phyloP scores from a whole-genome alignment of 148 eudicot species.

The Nyssa sinensis region DNA sequence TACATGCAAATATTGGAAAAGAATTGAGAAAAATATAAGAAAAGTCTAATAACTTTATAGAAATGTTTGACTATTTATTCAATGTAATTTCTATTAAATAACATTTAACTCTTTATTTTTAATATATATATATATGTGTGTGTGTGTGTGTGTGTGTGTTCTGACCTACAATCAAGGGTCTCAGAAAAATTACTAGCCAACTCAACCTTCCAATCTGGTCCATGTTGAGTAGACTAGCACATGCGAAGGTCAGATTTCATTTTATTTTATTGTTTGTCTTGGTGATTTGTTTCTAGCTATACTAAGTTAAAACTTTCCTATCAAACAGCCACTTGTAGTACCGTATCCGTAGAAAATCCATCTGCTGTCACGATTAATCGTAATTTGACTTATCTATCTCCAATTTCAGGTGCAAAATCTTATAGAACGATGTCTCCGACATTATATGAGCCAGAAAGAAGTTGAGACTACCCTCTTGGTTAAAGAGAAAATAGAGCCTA shows the following conservation, averaged over 20 bases:
- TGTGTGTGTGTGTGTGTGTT: too few relatives aligned
- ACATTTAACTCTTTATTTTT: too few relatives aligned
- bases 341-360: not conserved
- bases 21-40: too few relatives aligned
- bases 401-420: slow-evolving; percentile 80
- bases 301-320: not conserved
- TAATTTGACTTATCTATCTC: not conserved
- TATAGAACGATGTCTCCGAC: slow-evolving; percentile 82
- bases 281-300: not conserved
- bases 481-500: slow-evolving; percentile 72
- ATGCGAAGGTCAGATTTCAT: slow-evolving; percentile 6
- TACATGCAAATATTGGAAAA: too few relatives aligned
- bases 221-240: not conserved
- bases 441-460: slow-evolving; percentile 79
- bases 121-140: too few relatives aligned
- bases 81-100: too few relatives aligned
- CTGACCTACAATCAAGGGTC: too few relatives aligned
- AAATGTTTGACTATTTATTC: too few relatives aligned
- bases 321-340: not conserved
- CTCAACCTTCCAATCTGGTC: not conserved
- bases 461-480: slow-evolving; percentile 52
- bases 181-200: not conserved
- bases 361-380: not conserved
- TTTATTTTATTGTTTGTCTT: not conserved
- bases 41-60: too few relatives aligned